These are phyloP conservation scores for Carpinus fangiana DNA, from an alignment of 306 rosid genomes.

Conservation along the genomic window DNA sequence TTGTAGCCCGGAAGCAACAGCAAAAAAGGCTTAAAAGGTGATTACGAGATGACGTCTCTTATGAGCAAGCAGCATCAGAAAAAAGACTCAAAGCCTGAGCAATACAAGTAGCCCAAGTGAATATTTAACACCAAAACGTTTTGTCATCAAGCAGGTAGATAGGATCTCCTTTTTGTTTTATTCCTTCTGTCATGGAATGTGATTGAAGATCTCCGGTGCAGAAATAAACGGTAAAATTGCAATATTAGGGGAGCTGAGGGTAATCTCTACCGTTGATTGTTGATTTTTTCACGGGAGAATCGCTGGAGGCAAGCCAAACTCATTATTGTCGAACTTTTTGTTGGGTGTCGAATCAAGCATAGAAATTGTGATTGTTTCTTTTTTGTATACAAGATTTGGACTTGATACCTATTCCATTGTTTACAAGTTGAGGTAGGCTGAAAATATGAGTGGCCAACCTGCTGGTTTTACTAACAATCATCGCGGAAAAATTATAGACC, in stretches of 20 bases:
- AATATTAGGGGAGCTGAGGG: no score
- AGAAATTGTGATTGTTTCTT: background rate
- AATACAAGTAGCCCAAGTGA: background rate
- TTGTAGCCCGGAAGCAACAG: conserved; percentile 2
- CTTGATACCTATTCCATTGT: background rate
- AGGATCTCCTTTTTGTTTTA: background rate
- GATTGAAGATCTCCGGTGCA: background rate
- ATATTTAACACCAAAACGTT: background rate
- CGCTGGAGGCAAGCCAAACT: no score
- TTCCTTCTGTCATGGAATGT: background rate
- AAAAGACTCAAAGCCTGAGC: background rate
- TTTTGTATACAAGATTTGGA: background rate
- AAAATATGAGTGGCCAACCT: background rate
- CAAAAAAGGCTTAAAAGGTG: background rate
- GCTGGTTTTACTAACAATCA: background rate
- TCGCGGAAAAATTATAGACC: no score
- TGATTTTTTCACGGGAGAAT: no score
- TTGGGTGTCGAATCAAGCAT: background rate
- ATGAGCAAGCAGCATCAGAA: background rate
- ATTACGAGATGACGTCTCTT: background rate
- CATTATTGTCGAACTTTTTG: no score
- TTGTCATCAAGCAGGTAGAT: background rate
- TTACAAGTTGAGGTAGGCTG: background rate
- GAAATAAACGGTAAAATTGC: background rate
- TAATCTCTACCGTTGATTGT: no score